phyloP scores from a whole-genome alignment of 2,329 filamentous ascomycete genomes.

The Neonectria hederae region DNA sequence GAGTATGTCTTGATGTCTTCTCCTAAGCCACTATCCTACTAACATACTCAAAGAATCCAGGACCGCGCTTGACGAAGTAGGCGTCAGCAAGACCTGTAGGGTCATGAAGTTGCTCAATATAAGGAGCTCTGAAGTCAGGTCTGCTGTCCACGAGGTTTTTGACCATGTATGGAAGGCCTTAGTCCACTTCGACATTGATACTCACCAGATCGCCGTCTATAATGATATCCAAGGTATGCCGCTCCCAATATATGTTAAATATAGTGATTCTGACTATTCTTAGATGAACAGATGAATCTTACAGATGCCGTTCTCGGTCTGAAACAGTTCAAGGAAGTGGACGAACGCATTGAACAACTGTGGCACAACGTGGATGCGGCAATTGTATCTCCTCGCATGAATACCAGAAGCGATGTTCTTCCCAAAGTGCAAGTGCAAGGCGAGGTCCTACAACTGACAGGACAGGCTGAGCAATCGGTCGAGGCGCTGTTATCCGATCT shows the following conservation, averaged over 20 bases:
- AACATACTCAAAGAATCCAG: constrained; percentile 59
- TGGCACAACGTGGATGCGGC: constrained; percentile 71
- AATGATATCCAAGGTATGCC: constrained; percentile 60
- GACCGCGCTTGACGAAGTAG: constrained; percentile 66
- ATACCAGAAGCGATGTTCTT: constrained; percentile 46
- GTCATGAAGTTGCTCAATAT: constrained; percentile 72
- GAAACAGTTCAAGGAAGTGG: constrained; percentile 68
- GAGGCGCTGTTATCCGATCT: constrained; percentile 65
- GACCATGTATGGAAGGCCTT: constrained; percentile 76
- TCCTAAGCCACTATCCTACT: constrained; percentile 17
- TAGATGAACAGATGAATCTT: constrained; percentile 63
- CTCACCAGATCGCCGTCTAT: constrained; percentile 65
- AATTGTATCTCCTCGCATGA: constrained; percentile 69
- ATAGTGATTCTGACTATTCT: constrained; percentile 28
- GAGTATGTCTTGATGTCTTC: constrained; percentile 49
- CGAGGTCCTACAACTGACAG: constrained; percentile 55
- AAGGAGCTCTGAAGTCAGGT: constrained; percentile 72
- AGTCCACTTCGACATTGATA: constrained; percentile 68
- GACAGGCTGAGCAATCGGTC: constrained; percentile 56
- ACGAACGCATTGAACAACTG: constrained; percentile 67
- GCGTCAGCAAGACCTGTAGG: constrained; percentile 68
- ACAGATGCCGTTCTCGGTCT: constrained; percentile 64
- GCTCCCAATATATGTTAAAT: not conserved
- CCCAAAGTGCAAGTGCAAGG: constrained; percentile 54
- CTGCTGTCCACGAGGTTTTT: constrained; percentile 72